These are phyloP conservation scores for Chalara sp. DNA, from an alignment of 2,329 filamentous ascomycete genomes.

Conservation along the genomic window DNA sequence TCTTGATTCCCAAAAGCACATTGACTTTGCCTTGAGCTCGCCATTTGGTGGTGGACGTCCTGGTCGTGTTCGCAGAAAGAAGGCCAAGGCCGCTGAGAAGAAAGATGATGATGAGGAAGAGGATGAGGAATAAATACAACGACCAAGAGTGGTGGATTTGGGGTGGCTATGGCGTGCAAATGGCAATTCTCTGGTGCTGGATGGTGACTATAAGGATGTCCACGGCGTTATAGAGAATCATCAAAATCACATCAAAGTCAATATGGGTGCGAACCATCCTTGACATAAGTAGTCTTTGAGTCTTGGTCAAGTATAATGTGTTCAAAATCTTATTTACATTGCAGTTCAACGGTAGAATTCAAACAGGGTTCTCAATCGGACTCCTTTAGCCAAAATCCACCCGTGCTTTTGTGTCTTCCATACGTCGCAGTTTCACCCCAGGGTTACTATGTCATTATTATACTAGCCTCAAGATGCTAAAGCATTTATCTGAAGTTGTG, in stretches of 20 bases:
- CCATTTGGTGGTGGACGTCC: constrained; percentile 96
- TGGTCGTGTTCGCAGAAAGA: constrained; percentile 98
- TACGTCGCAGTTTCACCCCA: too few relatives aligned
- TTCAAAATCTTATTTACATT: too few relatives aligned
- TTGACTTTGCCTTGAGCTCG: constrained; percentile 96
- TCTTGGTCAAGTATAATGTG: too few relatives aligned
- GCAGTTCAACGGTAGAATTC: too few relatives aligned
- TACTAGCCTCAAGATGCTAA: too few relatives aligned
- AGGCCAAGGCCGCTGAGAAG: constrained; percentile 92
- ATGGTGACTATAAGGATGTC: neutral
- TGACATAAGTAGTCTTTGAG: neutral
- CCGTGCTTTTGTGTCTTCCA: too few relatives aligned
- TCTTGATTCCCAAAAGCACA: constrained; percentile 99
- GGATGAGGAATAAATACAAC: constrained; percentile 47
- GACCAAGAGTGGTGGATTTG: constrained; percentile 5
- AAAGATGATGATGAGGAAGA: constrained; percentile 83
- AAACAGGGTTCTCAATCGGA: too few relatives aligned
- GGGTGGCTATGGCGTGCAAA: constrained; percentile 24
- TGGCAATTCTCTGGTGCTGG: constrained; percentile 12
- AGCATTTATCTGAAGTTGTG: too few relatives aligned
- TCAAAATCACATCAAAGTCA: constrained; percentile 1
- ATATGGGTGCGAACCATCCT: neutral
- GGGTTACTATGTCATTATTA: too few relatives aligned
- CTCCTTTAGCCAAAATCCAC: too few relatives aligned
- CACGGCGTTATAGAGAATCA: constrained; percentile 15